Base-by-base conservation (phyloP, 2,329 filamentous ascomycete genomes). In the Fusarium albosuccineum region DNA sequence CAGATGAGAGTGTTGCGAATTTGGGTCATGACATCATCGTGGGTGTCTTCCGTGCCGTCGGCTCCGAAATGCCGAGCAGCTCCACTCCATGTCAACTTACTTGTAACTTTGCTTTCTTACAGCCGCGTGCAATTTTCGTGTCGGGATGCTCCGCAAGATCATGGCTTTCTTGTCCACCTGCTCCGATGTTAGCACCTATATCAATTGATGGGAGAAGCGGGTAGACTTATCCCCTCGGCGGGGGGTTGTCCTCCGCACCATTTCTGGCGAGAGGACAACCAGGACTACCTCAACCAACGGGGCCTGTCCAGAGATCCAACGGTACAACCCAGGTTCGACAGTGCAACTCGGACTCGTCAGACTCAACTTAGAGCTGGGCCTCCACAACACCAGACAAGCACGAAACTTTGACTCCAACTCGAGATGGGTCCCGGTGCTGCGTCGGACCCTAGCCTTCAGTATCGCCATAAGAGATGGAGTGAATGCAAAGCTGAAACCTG, bases 401-500 rank as follows among this genome's bases (percentile, higher is more conserved):
- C 92, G 83, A 93, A 89, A 84, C 93, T 94, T 93, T 97, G 93
- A 97, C 90, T 83, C 92, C 92, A 93, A 94, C 92, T 87, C 90
- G 78, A 88, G 92, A 93, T 93, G 93, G 92, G 92, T 93, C 92
- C 93, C 85, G 81, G 80, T 72, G 73, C 76, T 73, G 77, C 76
- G 62, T 72, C 42, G 17, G 53, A 64, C 56, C 30, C 55, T 58
- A 60, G 55, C 57, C 55, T n/a, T 17, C 8, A 51, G 41, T 27
- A 41, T 60, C 49, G 41, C 44, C 51, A 4, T 48, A 11, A 44
- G 42, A 48, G 30, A 60, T 26, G 48, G 45, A 37, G 44, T n/a
- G 36, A 57, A 58, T 60, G 53, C 64, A 64, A 60, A 33, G 48
- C 30, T 44, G 27, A 45, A 56, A 42, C 64, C 39, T 64, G 64